A percentile compares a stretch with the other conserved stretches of the same genome.
Evolutionary conservation across 805 yeast genomes (phyloP).

Genomic region (Candida endomychidarum): DNA sequence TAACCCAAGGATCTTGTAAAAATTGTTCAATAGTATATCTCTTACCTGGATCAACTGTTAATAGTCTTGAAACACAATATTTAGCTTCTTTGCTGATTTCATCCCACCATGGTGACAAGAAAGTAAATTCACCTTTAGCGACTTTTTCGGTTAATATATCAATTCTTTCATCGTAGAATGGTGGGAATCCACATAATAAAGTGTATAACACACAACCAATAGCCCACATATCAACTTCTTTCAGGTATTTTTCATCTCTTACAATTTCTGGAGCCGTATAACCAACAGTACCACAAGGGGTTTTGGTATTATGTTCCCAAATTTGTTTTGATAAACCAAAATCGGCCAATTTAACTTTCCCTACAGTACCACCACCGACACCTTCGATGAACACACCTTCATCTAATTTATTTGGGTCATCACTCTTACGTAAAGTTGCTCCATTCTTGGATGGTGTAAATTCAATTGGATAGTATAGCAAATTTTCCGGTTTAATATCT

Average conservation of each 20-base stretch:
- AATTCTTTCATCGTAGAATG: conserved; percentile 84
- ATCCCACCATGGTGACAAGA: conserved; percentile 87
- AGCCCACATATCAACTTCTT: conserved; percentile 99
- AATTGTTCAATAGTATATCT: conserved; percentile 74
- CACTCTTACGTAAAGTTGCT: conserved; percentile 54
- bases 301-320: conserved; percentile 84
- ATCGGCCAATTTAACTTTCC: conserved; percentile 87
- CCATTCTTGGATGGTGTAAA: conserved; percentile 41
- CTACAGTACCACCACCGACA: conserved; percentile 92
- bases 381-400: conserved; percentile 84
- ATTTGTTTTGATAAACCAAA: conserved; percentile 92
- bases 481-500: conserved; percentile 80
- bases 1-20: conserved; percentile 75
- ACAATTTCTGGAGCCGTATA: conserved; percentile 99
- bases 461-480: conserved; percentile 62
- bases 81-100: conserved; percentile 71
- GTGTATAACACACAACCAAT: conserved; percentile 95
- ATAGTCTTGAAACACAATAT: conserved; percentile 60
- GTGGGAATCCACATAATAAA: conserved; percentile 94
- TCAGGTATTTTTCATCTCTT: conserved; percentile 86
- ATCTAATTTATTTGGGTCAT: conserved; percentile 72
- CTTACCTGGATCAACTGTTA: conserved; percentile 68
- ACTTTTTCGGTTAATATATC: conserved; percentile 75
- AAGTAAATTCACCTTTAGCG: conserved; percentile 75
- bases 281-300: conserved; percentile 99